Percentiles rank a stretch among this genome's conserved stretches.
Evolutionary conservation across 2,329 filamentous ascomycete genomes (phyloP).

Genomic region (Ceratocystis alfenasii): DNA sequence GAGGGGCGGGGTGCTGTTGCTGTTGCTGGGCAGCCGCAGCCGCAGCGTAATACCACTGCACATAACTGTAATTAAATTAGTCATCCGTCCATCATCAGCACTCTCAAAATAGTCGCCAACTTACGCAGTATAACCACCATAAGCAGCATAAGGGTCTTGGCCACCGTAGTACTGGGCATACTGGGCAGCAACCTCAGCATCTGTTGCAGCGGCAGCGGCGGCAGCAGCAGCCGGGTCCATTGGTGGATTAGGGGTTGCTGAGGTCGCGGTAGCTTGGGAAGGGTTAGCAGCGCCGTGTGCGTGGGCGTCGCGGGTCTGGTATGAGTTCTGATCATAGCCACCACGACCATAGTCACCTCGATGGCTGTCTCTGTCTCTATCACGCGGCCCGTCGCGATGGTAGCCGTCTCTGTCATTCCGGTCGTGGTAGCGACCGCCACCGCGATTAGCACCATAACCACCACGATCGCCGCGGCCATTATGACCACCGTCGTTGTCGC

Average conservation of each 20-base stretch:
- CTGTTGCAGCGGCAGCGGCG: slow-evolving; percentile 11
- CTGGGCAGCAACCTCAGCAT: slow-evolving; percentile 59
- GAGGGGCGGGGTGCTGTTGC: slow-evolving; percentile 36
- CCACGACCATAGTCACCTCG: slow-evolving; percentile 27
- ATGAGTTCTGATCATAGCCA: slow-evolving; percentile 23
- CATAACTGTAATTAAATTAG: slow-evolving; percentile 36
- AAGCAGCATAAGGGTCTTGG: slow-evolving; percentile 76
- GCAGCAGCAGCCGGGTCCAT: slow-evolving; percentile 18
- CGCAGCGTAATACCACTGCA: slow-evolving; percentile 54
- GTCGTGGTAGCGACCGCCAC: slow-evolving; percentile 21
- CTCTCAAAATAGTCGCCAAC: slow-evolving; percentile 22
- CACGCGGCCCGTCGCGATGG: slow-evolving; percentile 25
- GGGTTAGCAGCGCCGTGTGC: neutral
- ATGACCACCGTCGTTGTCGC: slow-evolving; percentile 21
- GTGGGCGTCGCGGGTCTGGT: slow-evolving; percentile 23
- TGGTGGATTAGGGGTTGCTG: slow-evolving; percentile 25
- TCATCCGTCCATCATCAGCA: neutral
- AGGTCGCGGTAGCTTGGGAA: slow-evolving; percentile 26
- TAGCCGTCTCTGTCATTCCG: slow-evolving; percentile 24
- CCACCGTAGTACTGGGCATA: slow-evolving; percentile 72
- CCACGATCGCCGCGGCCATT: slow-evolving; percentile 25
- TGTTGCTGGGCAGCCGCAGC: slow-evolving; percentile 37
- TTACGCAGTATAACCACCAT: slow-evolving; percentile 75
- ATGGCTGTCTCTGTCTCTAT: slow-evolving; percentile 24
- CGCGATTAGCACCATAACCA: slow-evolving; percentile 23